Evolutionary conservation across 768 basidiomycete genomes (phyloP), one percentile per base, ranked within the genome.

Genomic region (Coprinopsis strossmayeri): DNA sequence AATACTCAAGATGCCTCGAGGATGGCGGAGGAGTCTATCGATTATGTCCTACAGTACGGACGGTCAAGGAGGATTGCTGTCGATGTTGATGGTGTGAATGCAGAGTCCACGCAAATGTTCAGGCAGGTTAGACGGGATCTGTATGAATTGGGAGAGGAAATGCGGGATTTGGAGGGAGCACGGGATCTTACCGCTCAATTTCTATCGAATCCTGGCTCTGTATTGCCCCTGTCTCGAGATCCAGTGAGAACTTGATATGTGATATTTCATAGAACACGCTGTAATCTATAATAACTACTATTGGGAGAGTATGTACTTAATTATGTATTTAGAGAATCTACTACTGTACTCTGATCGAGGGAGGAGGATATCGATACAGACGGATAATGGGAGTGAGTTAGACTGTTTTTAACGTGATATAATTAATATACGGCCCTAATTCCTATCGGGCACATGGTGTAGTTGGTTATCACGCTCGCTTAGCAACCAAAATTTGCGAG

Each of bases 401-500:
- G 15, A 32, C 9, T 32, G 7, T 7, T 32, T 32, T 32, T 7
- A 32, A 7, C 7, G 7, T 32, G 30, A 32, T 32, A 32, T 15
- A 32, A 32, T 32, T 7, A 7, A 32, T 32, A 7, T 15, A 7
- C n/a, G 1, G 5, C 17, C 2, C 1, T 12, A n/a, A 21, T 4
- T 27, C 12, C 1, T 17, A 40, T 13, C 17, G 51, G 51, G 51
- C 51, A 52, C 51, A 52, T 52, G 51, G 51, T 52, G 51, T 52
- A 52, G 51, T 52, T 52, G 51, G 51, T 52, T 52, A 52, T 52
- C 51, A 52, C 51, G 46, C 46, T 48, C 51, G 51, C 51, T 52
- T 52, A 52, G 51, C 51, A 52, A 30, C 28, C 50, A 18, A 4
- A 5, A 2, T 18, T 26, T 32, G 30, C 37, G 37, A 21, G 20